Evolutionary conservation across 495 filamentous ascomycete genomes (phyloP), one percentile per base, ranked within the genome.

Genomic region (Podospora bellae-mahoneyi): DNA sequence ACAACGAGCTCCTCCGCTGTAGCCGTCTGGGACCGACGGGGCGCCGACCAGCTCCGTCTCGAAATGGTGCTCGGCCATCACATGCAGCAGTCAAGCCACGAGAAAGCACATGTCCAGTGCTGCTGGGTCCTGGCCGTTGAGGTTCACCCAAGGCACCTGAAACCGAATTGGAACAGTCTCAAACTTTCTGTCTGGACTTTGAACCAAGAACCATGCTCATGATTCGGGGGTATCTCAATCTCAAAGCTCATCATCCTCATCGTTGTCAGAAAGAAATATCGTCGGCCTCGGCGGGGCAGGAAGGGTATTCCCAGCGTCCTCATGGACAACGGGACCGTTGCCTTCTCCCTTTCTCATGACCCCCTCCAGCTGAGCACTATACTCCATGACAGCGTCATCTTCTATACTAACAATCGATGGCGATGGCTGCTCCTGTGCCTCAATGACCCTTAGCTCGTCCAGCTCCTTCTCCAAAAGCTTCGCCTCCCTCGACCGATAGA

Each of bases 401-500:
- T 39, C 5, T 26, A 57, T 34, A 54, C 19, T 54, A 54, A 18
- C n/a, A 54, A 18, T 9, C 10, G 55, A 58, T 58, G n/a, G n/a
- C 18, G 55, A 19, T 58, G 55, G 26, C 9, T 62, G 30, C 55
- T 27, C 23, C 32, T 63, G 61, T 62, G 53, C 65, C 27, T 67
- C 65, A 60, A 67, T 68, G 48, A 15, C 55, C 30, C 71, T 70
- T 64, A 73, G 18, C 63, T 54, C 53, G 27, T 53, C 68, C 56
- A 70, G 1, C 62, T 69, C 69, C 55, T 61, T 19, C 68, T 73
- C 74, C 66, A 77, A 65, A 58, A 84, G 61, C 68, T 68, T 79
- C 66, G 79, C 78, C 66, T 77, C 77, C 23, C 85, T 74, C 64
- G 70, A 76, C 67, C 71, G 74, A 80, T 99, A 97, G 84, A 96